phyloP scores from a whole-genome alignment of 768 basidiomycete genomes.

The Postia placenta region DNA sequence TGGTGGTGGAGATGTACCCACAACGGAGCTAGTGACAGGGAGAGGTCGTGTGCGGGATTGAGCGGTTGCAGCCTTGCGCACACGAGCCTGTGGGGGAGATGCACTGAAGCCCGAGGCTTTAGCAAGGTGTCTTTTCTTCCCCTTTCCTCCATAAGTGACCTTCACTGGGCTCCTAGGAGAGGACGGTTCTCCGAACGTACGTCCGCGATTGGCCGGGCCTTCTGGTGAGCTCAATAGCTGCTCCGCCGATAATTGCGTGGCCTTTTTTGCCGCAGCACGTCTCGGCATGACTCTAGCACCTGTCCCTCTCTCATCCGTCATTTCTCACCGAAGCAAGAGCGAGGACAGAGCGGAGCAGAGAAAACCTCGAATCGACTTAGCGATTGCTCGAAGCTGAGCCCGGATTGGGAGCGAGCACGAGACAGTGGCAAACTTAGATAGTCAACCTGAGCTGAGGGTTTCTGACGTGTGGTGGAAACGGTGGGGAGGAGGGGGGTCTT shows the following conservation, averaged over 20 bases:
- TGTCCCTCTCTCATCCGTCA: not conserved
- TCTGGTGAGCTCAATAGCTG: constrained; percentile 19
- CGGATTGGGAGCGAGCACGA: too few relatives aligned
- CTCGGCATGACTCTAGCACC: constrained; percentile 3
- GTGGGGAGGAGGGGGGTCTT: too few relatives aligned
- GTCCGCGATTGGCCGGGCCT: constrained; percentile 8
- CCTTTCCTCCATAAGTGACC: constrained; percentile 14
- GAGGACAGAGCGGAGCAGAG: too few relatives aligned
- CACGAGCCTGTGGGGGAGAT: not conserved
- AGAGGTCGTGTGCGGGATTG: not conserved
- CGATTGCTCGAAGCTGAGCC: too few relatives aligned
- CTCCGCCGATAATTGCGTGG: constrained; percentile 16
- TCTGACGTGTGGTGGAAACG: too few relatives aligned
- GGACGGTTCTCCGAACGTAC: constrained; percentile 18
- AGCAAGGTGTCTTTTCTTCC: constrained; percentile 7
- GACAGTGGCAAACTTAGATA: too few relatives aligned
- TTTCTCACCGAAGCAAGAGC: too few relatives aligned
- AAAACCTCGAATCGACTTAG: too few relatives aligned
- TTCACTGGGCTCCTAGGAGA: constrained; percentile 10
- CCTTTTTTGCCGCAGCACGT: constrained; percentile 18
- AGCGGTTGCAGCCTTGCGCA: not conserved
- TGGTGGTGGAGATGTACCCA: not conserved
- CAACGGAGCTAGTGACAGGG: not conserved
- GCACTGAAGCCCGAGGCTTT: not conserved
- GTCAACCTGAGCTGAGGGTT: too few relatives aligned